Percentiles rank a stretch among this genome's conserved stretches.
phyloP scores from a whole-genome alignment of 73 alveolate genomes.

The Stentor coeruleus region DNA sequence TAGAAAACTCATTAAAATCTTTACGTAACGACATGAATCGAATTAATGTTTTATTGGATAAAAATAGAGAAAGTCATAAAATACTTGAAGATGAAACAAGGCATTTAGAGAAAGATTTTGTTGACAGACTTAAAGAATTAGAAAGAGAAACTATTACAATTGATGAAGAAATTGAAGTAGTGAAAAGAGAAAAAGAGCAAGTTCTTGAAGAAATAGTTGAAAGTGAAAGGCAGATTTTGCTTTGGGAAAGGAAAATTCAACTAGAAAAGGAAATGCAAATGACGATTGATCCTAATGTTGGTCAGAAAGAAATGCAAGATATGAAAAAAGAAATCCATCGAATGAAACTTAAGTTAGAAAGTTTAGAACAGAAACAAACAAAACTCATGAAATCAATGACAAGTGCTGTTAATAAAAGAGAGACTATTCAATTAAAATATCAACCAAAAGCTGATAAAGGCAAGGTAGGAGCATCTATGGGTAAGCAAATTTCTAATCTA shows the following conservation, averaged over 20 bases:
- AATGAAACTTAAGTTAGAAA: constrained; percentile 90
- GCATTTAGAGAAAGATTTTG: constrained; percentile 88
- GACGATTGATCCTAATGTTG: constrained; percentile 95
- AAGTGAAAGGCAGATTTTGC: constrained; percentile 91
- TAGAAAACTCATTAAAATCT: constrained; percentile 86
- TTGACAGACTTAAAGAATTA: constrained; percentile 86
- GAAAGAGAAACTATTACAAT: constrained; percentile 87
- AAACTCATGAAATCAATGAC: constrained; percentile 94
- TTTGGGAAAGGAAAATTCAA: constrained; percentile 98
- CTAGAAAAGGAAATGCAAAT: constrained; percentile 98
- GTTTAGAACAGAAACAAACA: constrained; percentile 84
- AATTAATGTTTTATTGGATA: constrained; percentile 81
- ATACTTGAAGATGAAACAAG: constrained; percentile 83
- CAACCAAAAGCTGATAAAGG: constrained; percentile 72
- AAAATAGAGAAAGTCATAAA: constrained; percentile 76
- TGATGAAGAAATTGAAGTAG: constrained; percentile 86
- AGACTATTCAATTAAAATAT: constrained; percentile 90
- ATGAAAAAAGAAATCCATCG: constrained; percentile 95
- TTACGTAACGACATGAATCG: constrained; percentile 94
- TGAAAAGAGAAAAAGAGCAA: constrained; percentile 95
- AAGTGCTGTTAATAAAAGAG: constrained; percentile 96
- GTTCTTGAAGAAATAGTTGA: constrained; percentile 94
- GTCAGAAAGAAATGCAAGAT: constrained; percentile 89
- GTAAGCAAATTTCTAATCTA: constrained; percentile 64
- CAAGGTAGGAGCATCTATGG: constrained; percentile 60